Conservation (phyloP, 2,329 filamentous ascomycete species). For the Cyclaneusma minus region DNA sequence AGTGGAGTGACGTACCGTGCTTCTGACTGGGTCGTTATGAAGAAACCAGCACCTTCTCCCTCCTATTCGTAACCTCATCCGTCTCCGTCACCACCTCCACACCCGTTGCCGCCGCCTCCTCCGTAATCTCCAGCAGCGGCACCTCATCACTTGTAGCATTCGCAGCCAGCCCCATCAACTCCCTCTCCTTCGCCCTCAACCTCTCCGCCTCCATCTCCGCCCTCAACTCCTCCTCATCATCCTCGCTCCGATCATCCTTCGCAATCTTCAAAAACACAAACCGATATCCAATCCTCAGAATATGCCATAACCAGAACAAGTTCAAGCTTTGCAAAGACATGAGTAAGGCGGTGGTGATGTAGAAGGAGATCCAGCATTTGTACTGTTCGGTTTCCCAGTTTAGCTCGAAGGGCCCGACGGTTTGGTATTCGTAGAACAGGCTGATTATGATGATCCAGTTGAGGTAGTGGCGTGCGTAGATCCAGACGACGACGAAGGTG, state of each 20-base stretch:
- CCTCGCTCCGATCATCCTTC: slow-evolving; percentile 60
- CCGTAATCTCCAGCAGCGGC: slow-evolving; percentile 2
- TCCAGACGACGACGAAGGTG: slow-evolving; percentile 69
- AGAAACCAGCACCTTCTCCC: too few species aligned
- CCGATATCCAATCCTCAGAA: slow-evolving; percentile 58
- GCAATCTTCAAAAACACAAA: slow-evolving; percentile 45
- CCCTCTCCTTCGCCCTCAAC: slow-evolving; percentile 17
- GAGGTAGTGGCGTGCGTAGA: slow-evolving; percentile 77
- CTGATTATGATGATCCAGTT: slow-evolving; percentile 66
- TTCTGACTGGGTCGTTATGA: too few species aligned
- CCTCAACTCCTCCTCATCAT: slow-evolving; percentile 35
- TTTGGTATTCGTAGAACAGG: slow-evolving; percentile 60
- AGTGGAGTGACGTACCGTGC: too few species aligned
- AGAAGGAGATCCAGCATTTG: slow-evolving; percentile 57
- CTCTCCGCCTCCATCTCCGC: slow-evolving; percentile 20
- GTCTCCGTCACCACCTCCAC: slow-evolving; percentile 13
- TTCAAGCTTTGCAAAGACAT: slow-evolving; percentile 58
- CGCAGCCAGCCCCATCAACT: slow-evolving; percentile 5
- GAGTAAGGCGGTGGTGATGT: slow-evolving; percentile 51
- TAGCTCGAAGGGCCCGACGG: slow-evolving; percentile 58
- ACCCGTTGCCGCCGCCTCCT: slow-evolving; percentile 10
- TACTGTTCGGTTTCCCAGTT: slow-evolving; percentile 66
- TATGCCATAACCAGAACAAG: slow-evolving; percentile 69
- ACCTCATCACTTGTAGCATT: background rate
- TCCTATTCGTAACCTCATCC: too few species aligned